Base-by-base conservation (phyloP, 169 alveolate species). In the Theileria equi region DNA sequence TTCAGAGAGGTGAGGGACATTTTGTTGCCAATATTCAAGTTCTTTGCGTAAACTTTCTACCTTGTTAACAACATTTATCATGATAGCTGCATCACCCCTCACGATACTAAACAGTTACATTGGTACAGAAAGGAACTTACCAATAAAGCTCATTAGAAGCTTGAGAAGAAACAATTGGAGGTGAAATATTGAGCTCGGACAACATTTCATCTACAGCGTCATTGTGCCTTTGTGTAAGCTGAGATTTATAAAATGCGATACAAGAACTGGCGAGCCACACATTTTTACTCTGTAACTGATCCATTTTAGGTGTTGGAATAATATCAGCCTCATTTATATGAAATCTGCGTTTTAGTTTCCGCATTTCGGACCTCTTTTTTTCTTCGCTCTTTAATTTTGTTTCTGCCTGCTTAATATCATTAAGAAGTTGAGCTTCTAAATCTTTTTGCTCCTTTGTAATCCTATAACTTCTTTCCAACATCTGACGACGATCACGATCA, bases 401-500 rank as follows among this genome's bases (percentile, higher is more conserved):
- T 53, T 86, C 92, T 29, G 85, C 76, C 32, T 81, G 64, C 66
- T 80, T 86, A 8, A 86, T 86, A 19, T 76, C 88, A 31, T 81
- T 82, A 48, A 86, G 55, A 29, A 85, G 58, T 35, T 66, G 65
- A 34, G 67, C 80, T 68, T 86, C 92, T 36, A 43, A 31, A 48
- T 70, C 64, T 29, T 67, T 41, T 48, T 80, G 87, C 57, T 86
- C 88, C 48, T 76, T 73, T 4, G 90, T 77, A 26, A 86, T 68
- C 8, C 80, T 38, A 50, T 76, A 86, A 38, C 88, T 80, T 38
- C 88, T 64, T 31, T 81, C 88, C 29, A 86, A 73, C 83, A 81
- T 66, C 54, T 69, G 52, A 53, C 93, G 63, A n/a, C 94, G 69
- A 21, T 90, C 93, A 43, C 82, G 41, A 52, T 90, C 94, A 32